Base-by-base conservation (phyloP, 2,329 filamentous ascomycete genomes). In the Botrytis cinerea region DNA sequence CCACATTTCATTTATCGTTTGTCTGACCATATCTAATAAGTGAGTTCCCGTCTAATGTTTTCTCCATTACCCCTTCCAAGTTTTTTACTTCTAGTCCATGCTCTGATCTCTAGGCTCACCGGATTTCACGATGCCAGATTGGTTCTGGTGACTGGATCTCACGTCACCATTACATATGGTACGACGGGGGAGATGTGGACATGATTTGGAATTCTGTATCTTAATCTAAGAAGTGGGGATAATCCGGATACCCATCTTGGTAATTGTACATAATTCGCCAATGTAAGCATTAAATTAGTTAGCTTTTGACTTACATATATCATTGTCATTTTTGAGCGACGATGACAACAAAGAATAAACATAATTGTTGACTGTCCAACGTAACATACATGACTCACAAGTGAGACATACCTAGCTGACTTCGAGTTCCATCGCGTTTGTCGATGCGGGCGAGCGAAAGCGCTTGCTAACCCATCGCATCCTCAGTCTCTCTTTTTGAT, bases 371-470 rank as follows among this genome's bases (percentile, higher is more conserved):
- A 32, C 51, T 28, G 16, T 28, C 8, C 51, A 18, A 57, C 51
- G 2, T 6, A 32, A 8, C 4, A 9, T 18, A 8, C 6, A 57
- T 28, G 51, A 57, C 51, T 57, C 51, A 14, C 51, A 28, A 18
- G 25, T 57, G n/a, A 57, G 51, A 57, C n/a, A 57, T 28, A 57
- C 6, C 6, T 18, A 9, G 51, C n/a, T 9, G 9, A 18, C 2
- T 0, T 32, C n/a, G 28, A 28, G 0, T 1, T 57, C n/a, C 51
- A 18, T 9, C 14, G n/a, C 7, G 28, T 4, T 28, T 18, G 2
- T 18, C 3, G 5, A 57, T 32, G n/a, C n/a, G 51, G n/a, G 18
- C 6, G 2, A 57, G 6, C 0, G n/a, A 4, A 28, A 57, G 14
- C 7, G 28, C 14, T 57, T 18, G 6, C 14, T n/a, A 1, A 18